These are phyloP conservation scores for Suaeda aralocaspica DNA, from an alignment of 148 eudicot species.

Conservation along the genomic window DNA sequence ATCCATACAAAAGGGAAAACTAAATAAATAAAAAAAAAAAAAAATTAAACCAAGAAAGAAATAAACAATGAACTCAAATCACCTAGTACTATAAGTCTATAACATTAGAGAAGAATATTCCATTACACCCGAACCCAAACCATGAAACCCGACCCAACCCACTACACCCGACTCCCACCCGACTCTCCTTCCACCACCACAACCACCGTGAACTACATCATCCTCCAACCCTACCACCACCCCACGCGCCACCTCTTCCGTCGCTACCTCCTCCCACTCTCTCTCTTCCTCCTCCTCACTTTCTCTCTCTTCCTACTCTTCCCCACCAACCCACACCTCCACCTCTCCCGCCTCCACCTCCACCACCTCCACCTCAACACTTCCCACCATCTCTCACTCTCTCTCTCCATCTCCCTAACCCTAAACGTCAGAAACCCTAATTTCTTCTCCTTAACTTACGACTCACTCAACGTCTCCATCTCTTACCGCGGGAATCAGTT, in stretches of 20 bases:
- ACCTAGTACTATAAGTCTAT: too few relatives aligned
- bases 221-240: constrained; percentile 21
- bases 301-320: constrained; percentile 31
- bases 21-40: too few relatives aligned
- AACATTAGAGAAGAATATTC: too few relatives aligned
- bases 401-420: constrained; percentile 35
- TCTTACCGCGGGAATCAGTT: constrained; percentile 43
- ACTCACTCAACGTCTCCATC: constrained; percentile 28
- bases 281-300: constrained; percentile 24
- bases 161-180: constrained; percentile 20
- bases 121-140: too few relatives aligned
- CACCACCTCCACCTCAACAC: constrained; percentile 32
- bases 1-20: too few relatives aligned
- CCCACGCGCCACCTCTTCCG: constrained; percentile 12
- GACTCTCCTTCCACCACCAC: neutral
- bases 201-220: constrained; percentile 20
- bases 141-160: constrained; percentile 2
- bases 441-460: constrained; percentile 40
- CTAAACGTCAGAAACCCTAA: constrained; percentile 39
- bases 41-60: too few relatives aligned
- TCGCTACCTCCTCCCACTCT: constrained; percentile 9
- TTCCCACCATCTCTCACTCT: constrained; percentile 36
- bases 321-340: constrained; percentile 47
- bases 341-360: constrained; percentile 40
- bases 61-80: too few relatives aligned